phyloP scores from a whole-genome alignment of 208 protist species.

The Paratrypanosoma confusum region DNA sequence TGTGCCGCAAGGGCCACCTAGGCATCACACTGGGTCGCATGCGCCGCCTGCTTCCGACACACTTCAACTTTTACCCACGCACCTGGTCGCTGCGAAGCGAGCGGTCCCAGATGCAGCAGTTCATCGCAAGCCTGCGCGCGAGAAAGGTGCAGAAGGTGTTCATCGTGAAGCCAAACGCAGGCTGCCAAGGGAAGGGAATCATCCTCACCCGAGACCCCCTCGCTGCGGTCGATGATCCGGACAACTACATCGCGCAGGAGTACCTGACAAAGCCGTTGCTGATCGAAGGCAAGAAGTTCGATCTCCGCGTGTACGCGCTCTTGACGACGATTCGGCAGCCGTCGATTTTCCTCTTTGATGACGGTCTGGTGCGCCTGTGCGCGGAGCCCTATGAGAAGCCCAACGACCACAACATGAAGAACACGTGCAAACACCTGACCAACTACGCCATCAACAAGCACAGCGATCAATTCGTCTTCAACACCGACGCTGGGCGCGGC shows the following conservation, averaged over 20 bases:
- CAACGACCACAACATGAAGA: slow-evolving; percentile 63
- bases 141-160: slow-evolving; percentile 71
- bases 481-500: slow-evolving; percentile 60
- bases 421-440: slow-evolving; percentile 93
- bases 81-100: slow-evolving; percentile 86
- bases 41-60: slow-evolving; percentile 54
- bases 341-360: slow-evolving; percentile 87
- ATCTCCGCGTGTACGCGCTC: slow-evolving; percentile 94
- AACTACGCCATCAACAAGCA: slow-evolving; percentile 97
- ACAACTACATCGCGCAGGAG: slow-evolving; percentile 90
- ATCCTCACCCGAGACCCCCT: slow-evolving; percentile 79
- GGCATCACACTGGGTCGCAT: slow-evolving; percentile 84
- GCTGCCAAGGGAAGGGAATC: slow-evolving; percentile 91
- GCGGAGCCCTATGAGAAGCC: slow-evolving; percentile 85
- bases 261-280: slow-evolving; percentile 89
- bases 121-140: slow-evolving; percentile 36
- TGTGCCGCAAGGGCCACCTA: slow-evolving; percentile 90
- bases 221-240: slow-evolving; percentile 62
- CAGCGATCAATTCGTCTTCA: slow-evolving; percentile 84
- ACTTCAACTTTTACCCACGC: slow-evolving; percentile 85
- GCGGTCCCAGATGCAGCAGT: slow-evolving; percentile 52
- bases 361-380: slow-evolving; percentile 93
- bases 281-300: slow-evolving; percentile 92
- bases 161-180: slow-evolving; percentile 91
- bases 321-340: slow-evolving; percentile 82